These are phyloP conservation scores for Ophiostoma sp. DNA, from an alignment of 2,329 filamentous ascomycete species.

Conservation along the genomic window DNA sequence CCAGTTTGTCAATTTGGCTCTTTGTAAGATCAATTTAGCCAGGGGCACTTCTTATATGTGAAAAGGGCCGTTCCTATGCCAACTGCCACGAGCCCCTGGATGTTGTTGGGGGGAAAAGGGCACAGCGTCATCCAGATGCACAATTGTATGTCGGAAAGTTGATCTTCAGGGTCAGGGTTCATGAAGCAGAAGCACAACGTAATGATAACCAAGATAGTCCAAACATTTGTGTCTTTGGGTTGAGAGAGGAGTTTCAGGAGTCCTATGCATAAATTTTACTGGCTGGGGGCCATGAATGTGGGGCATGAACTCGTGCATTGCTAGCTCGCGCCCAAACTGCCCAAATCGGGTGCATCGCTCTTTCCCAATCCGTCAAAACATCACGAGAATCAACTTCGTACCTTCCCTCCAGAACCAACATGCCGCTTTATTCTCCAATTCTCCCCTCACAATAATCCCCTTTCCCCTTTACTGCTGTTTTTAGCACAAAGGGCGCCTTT, in stretches of 20 bases:
- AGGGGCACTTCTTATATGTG: background rate
- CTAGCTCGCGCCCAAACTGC: background rate
- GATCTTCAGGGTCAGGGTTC: background rate
- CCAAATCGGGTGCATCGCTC: background rate
- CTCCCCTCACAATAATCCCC: background rate
- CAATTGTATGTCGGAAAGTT: background rate
- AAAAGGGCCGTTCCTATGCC: background rate
- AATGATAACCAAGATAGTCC: background rate
- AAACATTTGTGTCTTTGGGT: too few relatives aligned
- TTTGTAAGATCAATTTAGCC: background rate
- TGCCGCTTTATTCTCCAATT: background rate
- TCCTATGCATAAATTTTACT: background rate
- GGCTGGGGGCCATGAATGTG: background rate
- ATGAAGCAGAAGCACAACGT: background rate
- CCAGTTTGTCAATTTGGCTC: background rate
- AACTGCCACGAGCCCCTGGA: background rate
- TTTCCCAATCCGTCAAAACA: constrained; percentile 7
- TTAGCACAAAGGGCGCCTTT: background rate
- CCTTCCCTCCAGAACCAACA: background rate
- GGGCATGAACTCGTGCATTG: background rate
- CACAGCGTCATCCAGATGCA: background rate
- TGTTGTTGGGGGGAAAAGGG: background rate
- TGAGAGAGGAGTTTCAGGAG: too few relatives aligned
- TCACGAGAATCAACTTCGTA: background rate
- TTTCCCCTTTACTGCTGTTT: background rate